Evolutionary conservation across 2,329 filamentous ascomycete species (phyloP), one percentile per base, ranked within the genome.

Genomic region (Stachybotrys chlorohalonatus): DNA sequence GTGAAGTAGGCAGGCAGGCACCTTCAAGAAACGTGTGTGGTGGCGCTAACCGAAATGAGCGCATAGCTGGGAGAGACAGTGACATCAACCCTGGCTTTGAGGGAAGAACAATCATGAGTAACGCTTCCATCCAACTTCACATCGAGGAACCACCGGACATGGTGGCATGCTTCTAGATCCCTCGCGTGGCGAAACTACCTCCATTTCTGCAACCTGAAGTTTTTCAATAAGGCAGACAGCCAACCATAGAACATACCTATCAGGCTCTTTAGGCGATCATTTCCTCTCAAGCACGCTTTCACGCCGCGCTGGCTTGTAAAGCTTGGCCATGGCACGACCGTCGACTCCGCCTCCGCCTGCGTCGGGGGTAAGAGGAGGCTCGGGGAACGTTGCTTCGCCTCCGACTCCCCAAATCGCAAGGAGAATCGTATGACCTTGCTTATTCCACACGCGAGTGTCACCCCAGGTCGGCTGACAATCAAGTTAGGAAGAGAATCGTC

Each of bases 401-500:
- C 77, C 73, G 5, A 82, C 80, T 0, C 79, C 81, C 6, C 80
- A 80, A 58, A 74, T 77, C 11, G 78, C 75, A 16, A 73, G 78
- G 57, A 75, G 79, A 61, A 82, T 83, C 55, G 81, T 83, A 64
- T 64, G 78, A 64, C 6, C 2, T 31, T 48, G 17, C 17, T 2
- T 6, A 11, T 52, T 4, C 45, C 39, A 7, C 2, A 13, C 13
- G 36, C 13, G 36, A 31, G n/a, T 2, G 24, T 24, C 24, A 24
- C 24, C 24, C 32, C 59, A 11, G 54, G 31, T 2, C 5, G 16
- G n/a, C 51, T 58, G 16, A 56, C 30, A 31, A 49, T 60, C 46
- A 31, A 4, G 56, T 13, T 42, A 94, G 89, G 93, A 96, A 82
- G 85, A 93, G 69, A 92, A 86, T 63, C 84, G 93, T 17, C 81